Evolutionary conservation across 2,329 filamentous ascomycete genomes (phyloP), one percentile per base, ranked within the genome.

Genomic region (Aspergillus transmontanensis): DNA sequence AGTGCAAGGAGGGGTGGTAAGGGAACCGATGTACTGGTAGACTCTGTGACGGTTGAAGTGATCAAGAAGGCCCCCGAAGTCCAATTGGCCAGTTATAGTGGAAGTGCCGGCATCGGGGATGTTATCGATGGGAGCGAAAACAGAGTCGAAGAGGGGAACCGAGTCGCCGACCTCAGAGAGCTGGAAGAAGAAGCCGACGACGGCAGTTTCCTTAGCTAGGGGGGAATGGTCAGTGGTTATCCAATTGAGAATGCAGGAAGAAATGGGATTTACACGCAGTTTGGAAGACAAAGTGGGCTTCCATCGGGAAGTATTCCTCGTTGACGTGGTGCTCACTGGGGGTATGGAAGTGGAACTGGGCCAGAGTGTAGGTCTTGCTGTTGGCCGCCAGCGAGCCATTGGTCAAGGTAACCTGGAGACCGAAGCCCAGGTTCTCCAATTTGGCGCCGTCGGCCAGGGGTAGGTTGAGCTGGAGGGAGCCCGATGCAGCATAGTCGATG

Each of bases 1-100:
- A 19, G 80, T 79, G 76, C 87, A 89, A 4, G 87, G 87, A 23
- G 87, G 87, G 0, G 86, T 89, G 46, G 87, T 89, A 54, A 89
- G 79, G 21, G 85, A 87, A 23, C 87, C 87, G 14, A 75, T 73
- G 78, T 89, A 89, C 62, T 80, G 79, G 69, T 80, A 82, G 59
- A 85, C 74, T 5, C 73, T 70, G 11, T 76, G 77, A 3, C 71
- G 71, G 28, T 78, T 73, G 54, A 85, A 71, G 45, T 77, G 72
- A 10, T 67, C 54, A 34, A 76, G 71, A 0, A 86, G 71, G 55
- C 75, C 75, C 36, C 70, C 68, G 76, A 85, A 84, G 72, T 80
- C 73, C 10, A 86, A 79, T 6, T 70, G 59, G 11, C 69, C 69
- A 5, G 80, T 81, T 57, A 71, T 64, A 10, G 75, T 75, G 14